Conservation (phyloP, 2,329 filamentous ascomycete species). For the Monosporascus sp. region DNA sequence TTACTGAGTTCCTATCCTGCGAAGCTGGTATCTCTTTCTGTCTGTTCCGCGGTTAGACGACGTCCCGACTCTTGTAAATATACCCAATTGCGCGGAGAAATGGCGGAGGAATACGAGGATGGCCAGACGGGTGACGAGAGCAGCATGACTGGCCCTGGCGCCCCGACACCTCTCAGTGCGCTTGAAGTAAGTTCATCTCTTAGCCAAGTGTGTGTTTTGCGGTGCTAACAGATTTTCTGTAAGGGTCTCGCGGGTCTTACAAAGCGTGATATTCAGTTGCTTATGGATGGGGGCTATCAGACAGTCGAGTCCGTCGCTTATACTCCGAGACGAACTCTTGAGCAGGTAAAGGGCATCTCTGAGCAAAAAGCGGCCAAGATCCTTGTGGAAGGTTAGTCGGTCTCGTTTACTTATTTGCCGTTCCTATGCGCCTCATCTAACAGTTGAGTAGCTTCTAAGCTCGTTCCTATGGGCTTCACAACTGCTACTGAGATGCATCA, state of each 20-base stretch:
- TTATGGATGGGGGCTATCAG: conserved; percentile 88
- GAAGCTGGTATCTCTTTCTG: neutral
- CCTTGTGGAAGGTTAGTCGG: conserved; percentile 72
- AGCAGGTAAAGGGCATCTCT: conserved; percentile 97
- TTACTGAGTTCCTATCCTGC: neutral
- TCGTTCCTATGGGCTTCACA: conserved; percentile 98
- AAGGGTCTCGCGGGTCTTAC: conserved; percentile 85
- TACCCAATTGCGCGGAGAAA: conserved; percentile 30
- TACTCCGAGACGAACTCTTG: conserved; percentile 73
- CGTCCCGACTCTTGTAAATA: neutral
- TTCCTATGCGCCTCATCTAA: conserved; percentile 10
- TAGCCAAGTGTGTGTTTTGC: neutral
- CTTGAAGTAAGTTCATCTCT: conserved; percentile 63
- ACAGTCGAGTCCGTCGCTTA: conserved; percentile 96
- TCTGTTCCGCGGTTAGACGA: neutral
- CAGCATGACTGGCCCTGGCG: conserved; percentile 74
- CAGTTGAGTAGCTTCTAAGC: conserved; percentile 66
- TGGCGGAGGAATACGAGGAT: conserved; percentile 60
- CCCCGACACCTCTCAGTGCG: conserved; percentile 81
- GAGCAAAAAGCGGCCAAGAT: conserved; percentile 95
- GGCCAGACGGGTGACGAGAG: conserved; percentile 63
- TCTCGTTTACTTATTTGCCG: neutral
- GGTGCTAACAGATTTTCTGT: neutral
- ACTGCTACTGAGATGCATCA: conserved; percentile 99
- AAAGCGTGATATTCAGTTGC: conserved; percentile 90